phyloP scores from a whole-genome alignment of 2,329 filamentous ascomycete species.

The Ascochyta fabae region DNA sequence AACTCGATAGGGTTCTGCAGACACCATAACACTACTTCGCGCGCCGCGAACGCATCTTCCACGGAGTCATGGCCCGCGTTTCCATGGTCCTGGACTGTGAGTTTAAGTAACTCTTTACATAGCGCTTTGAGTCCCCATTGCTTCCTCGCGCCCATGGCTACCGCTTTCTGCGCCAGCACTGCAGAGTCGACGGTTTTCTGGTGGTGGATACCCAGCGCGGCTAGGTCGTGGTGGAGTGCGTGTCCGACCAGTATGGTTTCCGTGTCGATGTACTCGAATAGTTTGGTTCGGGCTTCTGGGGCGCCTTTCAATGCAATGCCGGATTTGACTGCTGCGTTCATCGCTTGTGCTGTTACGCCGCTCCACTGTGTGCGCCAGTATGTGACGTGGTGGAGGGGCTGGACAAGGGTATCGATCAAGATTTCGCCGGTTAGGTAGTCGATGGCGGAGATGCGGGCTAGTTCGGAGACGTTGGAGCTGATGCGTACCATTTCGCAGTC shows the following conservation, averaged over 20 bases:
- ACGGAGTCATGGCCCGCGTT: conserved; percentile 5
- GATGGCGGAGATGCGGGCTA: conserved; percentile 50
- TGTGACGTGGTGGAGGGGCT: conserved; percentile 43
- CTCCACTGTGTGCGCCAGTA: conserved; percentile 52
- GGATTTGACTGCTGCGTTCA: conserved; percentile 25
- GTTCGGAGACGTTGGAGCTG: conserved; percentile 20
- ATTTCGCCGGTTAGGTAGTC: conserved; percentile 58
- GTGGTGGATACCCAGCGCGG: conserved; percentile 54
- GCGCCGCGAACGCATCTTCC: conserved; percentile 12
- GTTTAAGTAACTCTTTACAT: conserved; percentile 2
- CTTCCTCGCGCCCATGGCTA: conserved; percentile 18
- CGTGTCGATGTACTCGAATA: conserved; percentile 53
- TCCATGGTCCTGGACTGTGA: conserved; percentile 3
- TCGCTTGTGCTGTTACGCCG: conserved; percentile 44
- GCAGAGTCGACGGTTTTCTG: conserved; percentile 54
- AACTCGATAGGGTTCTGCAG: background rate
- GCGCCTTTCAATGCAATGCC: conserved; percentile 51
- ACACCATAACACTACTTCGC: conserved; percentile 16
- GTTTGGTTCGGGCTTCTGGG: conserved; percentile 50
- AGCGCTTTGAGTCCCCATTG: conserved; percentile 7
- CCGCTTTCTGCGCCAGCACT: conserved; percentile 50
- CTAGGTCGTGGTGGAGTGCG: conserved; percentile 54
- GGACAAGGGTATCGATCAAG: conserved; percentile 54
- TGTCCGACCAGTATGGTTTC: conserved; percentile 60
- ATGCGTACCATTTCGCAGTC: conserved; percentile 20